Evolutionary conservation across 805 yeast species (phyloP), one percentile per base, ranked within the genome.

Genomic region (Candida chilensis): DNA sequence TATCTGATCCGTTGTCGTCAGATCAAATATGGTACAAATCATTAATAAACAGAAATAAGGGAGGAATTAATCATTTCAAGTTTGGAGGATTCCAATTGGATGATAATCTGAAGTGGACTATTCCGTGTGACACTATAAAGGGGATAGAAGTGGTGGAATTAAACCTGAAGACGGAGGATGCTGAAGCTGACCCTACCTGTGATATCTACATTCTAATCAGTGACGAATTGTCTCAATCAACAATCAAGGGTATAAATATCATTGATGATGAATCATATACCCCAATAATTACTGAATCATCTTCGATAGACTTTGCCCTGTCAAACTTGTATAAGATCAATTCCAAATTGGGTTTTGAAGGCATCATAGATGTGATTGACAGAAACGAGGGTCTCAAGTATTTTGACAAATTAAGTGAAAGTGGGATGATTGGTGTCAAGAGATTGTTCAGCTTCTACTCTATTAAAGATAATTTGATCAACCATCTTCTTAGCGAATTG

Each of bases 21-120:
- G 25, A 22, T 22, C 11, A 7, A 7, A n/a, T 15, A n/a, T 22
- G 25, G 25, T 22, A n/a, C 13, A 7, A 22, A 5, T 22, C 25
- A 7, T 6, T 22, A n/a, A 7, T 7, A 22, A 22, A 22, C 7
- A 22, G 25, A 22, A 11, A n/a, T n/a, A 8, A 8, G 25, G 13
- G 25, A 22, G 25, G 12, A 22, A 22, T 22, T 22, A n/a, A 8
- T 5, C 25, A 22, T n/a, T n/a, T n/a, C n/a, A n/a, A n/a, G n/a
- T n/a, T n/a, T n/a, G n/a, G n/a, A n/a, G n/a, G n/a, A n/a, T n/a
- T n/a, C n/a, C n/a, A n/a, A n/a, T n/a, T n/a, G n/a, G n/a, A n/a
- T n/a, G 13, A 8, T 22, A 15, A 22, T 6, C 13, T 8, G 6
- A 11, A 6, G 12, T 6, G 7, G 12, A 7, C 25, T 7, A 6